phyloP scores from a whole-genome alignment of 1,284 basidiomycete species.

The Leccinum ponderosum region DNA sequence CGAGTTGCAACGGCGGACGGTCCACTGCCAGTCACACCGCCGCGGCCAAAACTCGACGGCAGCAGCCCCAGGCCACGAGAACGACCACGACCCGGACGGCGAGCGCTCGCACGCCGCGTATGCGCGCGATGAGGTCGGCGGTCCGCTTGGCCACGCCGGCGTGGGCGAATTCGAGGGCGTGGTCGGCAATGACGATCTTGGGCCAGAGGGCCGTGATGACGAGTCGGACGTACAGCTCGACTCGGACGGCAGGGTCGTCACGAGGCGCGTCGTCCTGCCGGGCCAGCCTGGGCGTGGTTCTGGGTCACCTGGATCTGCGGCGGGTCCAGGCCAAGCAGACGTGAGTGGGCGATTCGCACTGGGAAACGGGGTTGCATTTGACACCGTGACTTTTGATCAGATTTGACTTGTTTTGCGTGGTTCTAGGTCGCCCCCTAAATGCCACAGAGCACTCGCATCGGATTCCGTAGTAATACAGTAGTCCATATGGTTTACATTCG shows the following conservation, averaged over 20 bases:
- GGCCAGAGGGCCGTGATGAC: slow-evolving; percentile 18
- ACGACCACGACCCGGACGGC: slow-evolving; percentile 29
- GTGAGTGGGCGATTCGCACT: slow-evolving; percentile 14
- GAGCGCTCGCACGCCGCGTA: slow-evolving; percentile 38
- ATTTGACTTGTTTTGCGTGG: slow-evolving; percentile 11
- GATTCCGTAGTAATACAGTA: slow-evolving; percentile 1
- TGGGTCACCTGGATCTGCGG: slow-evolving; percentile 1
- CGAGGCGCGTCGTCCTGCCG: slow-evolving; percentile 9
- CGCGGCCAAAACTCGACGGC: slow-evolving; percentile 13
- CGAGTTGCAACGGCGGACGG: slow-evolving; percentile 41
- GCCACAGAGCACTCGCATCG: background rate
- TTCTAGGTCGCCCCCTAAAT: slow-evolving; percentile 2
- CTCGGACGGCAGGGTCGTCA: slow-evolving; percentile 25
- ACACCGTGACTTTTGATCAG: slow-evolving; percentile 1
- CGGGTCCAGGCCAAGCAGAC: slow-evolving; percentile 10
- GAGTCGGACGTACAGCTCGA: slow-evolving; percentile 16
- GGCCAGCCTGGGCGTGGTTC: background rate
- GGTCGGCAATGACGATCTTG: slow-evolving; percentile 32
- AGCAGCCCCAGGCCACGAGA: background rate
- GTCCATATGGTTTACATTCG: slow-evolving; percentile 1
- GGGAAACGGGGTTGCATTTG: background rate
- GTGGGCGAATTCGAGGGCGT: slow-evolving; percentile 36
- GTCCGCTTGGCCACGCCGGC: slow-evolving; percentile 40
- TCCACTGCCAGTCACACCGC: slow-evolving; percentile 39
- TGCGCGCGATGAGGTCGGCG: slow-evolving; percentile 43